Base-by-base conservation (phyloP, 148 eudicot genomes). In the Agrostemma githago region DNA sequence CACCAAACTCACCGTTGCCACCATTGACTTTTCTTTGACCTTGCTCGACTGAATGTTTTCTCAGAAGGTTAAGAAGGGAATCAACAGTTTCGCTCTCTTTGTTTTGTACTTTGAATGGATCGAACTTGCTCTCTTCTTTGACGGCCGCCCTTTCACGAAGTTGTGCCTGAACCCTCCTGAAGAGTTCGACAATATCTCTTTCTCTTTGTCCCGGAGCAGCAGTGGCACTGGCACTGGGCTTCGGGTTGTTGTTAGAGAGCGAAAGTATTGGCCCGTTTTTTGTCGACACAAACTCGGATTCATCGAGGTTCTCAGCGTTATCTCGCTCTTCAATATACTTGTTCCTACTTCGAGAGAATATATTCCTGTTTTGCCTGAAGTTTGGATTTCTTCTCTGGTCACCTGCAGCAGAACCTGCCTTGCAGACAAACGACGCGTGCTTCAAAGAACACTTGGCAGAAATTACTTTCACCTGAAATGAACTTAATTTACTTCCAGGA, bases 11-110 rank as follows among this genome's bases (percentile, higher is more conserved):
- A 61, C 66, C 74, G 72, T 58, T 75, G 71, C 74, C 80, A 38
- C 80, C 85, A 60, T 78, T 82, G 37, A 80, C 83, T 75, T 82
- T 82, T 78, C 71, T 84, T 78, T 88, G 92, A 74, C 89, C 92
- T 68, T 80, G 89, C 51, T 89, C 96, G 65, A 82, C 89, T 8
- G 96, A 84, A 79, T 90, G 92, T 76, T 89, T 90, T 67, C 91
- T 85, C 76, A 96, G 80, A 75, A 92, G 89, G 80, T 89, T 81
- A 66, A 92, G 91, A 65, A 92, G 90, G 76, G 91, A 86, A 82
- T 88, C 96, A 42, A 92, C 94, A 6, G 91, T 83, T 70, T 88
- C 92, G 53, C 81, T 88, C 77, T 90, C 92, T 85, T 89, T 90
- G 70, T 78, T 84, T 74, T 80, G 85, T 79, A 78, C 84, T 81